These are phyloP conservation scores for Cenchrus fungigraminus DNA, from an alignment of 176 grass and related monocot genomes.

Conservation along the genomic window DNA sequence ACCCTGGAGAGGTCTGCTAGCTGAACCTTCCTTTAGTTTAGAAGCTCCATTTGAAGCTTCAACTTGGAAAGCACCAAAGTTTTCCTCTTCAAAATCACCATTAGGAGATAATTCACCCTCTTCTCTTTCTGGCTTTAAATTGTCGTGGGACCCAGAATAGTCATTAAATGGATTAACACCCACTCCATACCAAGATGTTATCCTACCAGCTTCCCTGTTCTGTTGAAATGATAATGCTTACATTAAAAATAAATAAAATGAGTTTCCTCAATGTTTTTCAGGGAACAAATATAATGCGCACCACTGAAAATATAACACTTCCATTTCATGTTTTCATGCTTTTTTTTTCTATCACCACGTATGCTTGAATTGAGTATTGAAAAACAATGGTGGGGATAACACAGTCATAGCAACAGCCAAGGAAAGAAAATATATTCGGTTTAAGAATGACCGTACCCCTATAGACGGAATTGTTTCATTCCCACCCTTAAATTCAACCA, in stretches of 20 bases:
- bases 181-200: conserved; percentile 31
- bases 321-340: neutral
- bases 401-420: neutral
- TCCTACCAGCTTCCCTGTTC: conserved; percentile 56
- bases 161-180: conserved; percentile 69
- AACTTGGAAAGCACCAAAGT: conserved; percentile 74
- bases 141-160: conserved; percentile 48
- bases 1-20: conserved; percentile 55
- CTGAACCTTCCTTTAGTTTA: conserved; percentile 63
- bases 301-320: neutral
- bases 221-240: conserved; percentile 34
- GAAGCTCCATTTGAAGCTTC: conserved; percentile 35
- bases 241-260: conserved; percentile 25
- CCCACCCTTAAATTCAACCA: conserved; percentile 30
- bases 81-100: conserved; percentile 94
- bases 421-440: conserved; percentile 9
- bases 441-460: conserved; percentile 45
- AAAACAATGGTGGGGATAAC: neutral
- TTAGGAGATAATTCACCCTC: conserved; percentile 98
- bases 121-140: conserved; percentile 87
- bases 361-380: conserved; percentile 14
- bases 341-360: neutral
- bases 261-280: conserved; percentile 13
- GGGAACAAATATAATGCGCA: neutral
- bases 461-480: conserved; percentile 43